Conservation (phyloP, 2,329 filamentous ascomycete genomes). For the Colletotrichum chrysophilum region DNA sequence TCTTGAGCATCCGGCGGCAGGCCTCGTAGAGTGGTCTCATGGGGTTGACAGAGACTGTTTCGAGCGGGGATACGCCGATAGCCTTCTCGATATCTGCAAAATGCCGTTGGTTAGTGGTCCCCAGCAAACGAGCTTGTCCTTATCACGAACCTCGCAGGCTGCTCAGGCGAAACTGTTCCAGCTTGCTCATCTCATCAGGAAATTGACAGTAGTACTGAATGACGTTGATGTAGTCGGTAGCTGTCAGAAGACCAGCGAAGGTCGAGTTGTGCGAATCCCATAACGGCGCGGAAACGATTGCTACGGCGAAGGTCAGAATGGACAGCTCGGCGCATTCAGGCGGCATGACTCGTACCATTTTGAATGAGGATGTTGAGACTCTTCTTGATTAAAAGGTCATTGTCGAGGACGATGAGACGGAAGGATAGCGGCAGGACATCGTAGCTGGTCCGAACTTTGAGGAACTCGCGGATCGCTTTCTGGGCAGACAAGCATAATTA, state of each 20-base stretch:
- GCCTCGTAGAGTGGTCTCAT: constrained; percentile 92
- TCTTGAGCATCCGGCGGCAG: constrained; percentile 91
- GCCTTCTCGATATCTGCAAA: constrained; percentile 88
- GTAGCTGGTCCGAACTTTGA: constrained; percentile 95
- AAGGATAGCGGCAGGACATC: constrained; percentile 97
- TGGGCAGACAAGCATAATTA: constrained; percentile 41
- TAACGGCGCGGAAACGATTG: constrained; percentile 94
- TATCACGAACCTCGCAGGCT: constrained; percentile 78
- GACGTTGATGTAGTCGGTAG: constrained; percentile 97
- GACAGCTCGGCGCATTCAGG: constrained; percentile 14
- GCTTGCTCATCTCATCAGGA: constrained; percentile 84
- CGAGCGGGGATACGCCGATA: constrained; percentile 87
- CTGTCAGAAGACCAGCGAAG: constrained; percentile 93
- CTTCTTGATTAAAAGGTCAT: constrained; percentile 93
- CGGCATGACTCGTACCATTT: constrained; percentile 69
- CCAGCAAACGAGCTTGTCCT: background rate
- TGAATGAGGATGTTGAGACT: constrained; percentile 94
- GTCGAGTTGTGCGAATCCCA: constrained; percentile 95
- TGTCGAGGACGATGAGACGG: constrained; percentile 94
- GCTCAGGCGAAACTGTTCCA: constrained; percentile 92
- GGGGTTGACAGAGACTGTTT: constrained; percentile 95
- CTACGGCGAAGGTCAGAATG: constrained; percentile 48
- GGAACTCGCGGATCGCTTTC: constrained; percentile 92
- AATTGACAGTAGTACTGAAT: constrained; percentile 99
- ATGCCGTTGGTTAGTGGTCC: constrained; percentile 3